Base-by-base conservation (phyloP, 2,329 filamentous ascomycete genomes). In the Monilinia laxa region DNA sequence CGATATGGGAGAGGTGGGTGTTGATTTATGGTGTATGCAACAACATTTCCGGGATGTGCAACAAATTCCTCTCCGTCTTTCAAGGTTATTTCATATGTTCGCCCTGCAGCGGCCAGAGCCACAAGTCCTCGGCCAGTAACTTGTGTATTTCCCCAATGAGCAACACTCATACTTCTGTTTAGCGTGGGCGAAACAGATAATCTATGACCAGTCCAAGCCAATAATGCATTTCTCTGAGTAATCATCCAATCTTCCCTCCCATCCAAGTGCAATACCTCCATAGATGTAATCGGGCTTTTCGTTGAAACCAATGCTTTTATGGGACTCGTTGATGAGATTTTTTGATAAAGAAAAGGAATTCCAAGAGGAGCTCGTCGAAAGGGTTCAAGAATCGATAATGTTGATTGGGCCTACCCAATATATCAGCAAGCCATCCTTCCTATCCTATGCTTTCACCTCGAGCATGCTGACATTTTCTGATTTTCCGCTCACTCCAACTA, bases 131-230 rank as follows among this genome's bases (percentile, higher is more conserved):
- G 86, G 51, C 95, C 95, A 0, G 93, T 97, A 68, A 97, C 82
- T 70, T 91, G 86, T 16, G 94, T 93, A 80, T 87, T 95, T 73
- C 95, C 95, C 94, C 94, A 98, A 76, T 97, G 89, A 56, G 92
- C 88, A 62, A 97, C 76, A 66, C 90, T 88, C 75, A 97, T 84
- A 70, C 85, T 85, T 54, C 84, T 84, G 73, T 93, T 93, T 71
- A 96, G 82, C 57, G 87, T 89, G 3, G 93, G 92, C 47, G 87
- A 88, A 55, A 95, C 84, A 20, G 83, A 82, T 65, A 99, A 82
- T 0, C 92, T 93, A 77, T 96, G 91, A 38, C 95, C 95, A 0
- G 94, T 97, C 95, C 95, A 99, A 65, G 95, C 95, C n/a, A 98
- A 83, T 64, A 99, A 83, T 1, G 93, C 93, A 71, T 91, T 90